Conservation (phyloP, 495 filamentous ascomycete genomes). For the Cetradonia linearis region DNA sequence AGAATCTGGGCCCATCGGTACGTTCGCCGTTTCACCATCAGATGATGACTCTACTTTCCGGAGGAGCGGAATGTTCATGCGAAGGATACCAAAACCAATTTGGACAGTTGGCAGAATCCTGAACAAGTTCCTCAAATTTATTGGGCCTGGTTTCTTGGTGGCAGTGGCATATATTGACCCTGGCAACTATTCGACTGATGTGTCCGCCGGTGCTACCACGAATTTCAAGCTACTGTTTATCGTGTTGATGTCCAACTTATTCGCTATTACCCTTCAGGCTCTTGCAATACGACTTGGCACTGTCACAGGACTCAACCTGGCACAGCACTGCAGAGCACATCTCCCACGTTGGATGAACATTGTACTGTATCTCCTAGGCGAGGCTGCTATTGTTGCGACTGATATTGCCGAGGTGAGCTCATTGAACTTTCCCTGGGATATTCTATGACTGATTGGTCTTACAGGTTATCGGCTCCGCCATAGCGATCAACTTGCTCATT, state of each 20-base stretch:
- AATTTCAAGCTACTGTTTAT: conserved; percentile 67
- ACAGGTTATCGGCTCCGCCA: conserved; percentile 81
- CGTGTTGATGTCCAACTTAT: conserved; percentile 70
- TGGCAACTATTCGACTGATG: conserved; percentile 79
- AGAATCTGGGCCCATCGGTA: background rate
- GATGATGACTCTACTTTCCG: background rate
- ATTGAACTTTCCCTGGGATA: background rate
- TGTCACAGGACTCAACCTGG: conserved; percentile 75
- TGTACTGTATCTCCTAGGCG: conserved; percentile 62
- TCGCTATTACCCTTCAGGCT: conserved; percentile 74
- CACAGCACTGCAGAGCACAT: conserved; percentile 66
- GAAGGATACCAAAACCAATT: conserved; percentile 15
- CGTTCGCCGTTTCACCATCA: background rate
- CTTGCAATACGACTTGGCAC: conserved; percentile 75
- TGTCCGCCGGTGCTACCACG: conserved; percentile 58
- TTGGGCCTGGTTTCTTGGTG: conserved; percentile 81
- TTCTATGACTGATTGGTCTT: conserved; percentile 7
- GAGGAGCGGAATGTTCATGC: background rate
- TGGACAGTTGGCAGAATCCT: conserved; percentile 33
- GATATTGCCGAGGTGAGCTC: conserved; percentile 69
- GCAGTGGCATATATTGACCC: conserved; percentile 74
- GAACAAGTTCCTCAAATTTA: conserved; percentile 60
- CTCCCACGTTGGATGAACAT: conserved; percentile 69
- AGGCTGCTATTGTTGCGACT: conserved; percentile 75
- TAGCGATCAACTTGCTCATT: conserved; percentile 76